phyloP scores from a whole-genome alignment of 352 stramenopile species.

The Thalassiosira mediterranea region DNA sequence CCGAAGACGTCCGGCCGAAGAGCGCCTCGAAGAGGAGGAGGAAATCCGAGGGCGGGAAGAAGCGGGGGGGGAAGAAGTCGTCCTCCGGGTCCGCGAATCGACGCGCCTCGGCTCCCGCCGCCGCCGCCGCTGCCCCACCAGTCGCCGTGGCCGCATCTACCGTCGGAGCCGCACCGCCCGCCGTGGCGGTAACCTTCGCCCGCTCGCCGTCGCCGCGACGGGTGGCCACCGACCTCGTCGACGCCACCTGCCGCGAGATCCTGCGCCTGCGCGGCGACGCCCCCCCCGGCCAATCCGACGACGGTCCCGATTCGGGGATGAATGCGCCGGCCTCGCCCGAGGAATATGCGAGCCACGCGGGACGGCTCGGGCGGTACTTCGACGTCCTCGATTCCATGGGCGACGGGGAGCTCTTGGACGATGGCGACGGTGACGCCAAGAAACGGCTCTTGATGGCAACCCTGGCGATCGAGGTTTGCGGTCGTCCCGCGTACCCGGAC shows the following conservation, averaged over 20 bases:
- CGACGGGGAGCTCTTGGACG: not conserved
- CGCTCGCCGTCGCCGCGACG: constrained; percentile 12
- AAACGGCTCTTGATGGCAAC: constrained; percentile 24
- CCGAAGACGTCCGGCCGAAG: too few relatives aligned
- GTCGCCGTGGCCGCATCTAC: too few relatives aligned
- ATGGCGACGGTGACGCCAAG: not conserved
- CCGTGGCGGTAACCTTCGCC: too few relatives aligned
- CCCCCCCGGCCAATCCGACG: not conserved
- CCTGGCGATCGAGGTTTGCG: constrained; percentile 22
- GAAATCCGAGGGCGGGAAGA: too few relatives aligned
- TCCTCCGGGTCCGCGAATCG: too few relatives aligned
- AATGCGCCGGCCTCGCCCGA: constrained; percentile 8
- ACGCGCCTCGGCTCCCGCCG: too few relatives aligned
- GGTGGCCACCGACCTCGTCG: constrained; percentile 23
- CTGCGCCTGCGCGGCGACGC: constrained; percentile 5
- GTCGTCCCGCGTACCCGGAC: constrained; percentile 1
- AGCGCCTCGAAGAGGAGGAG: too few relatives aligned
- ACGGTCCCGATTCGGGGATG: not conserved
- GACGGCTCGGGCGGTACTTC: constrained; percentile 27
- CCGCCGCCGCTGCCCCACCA: too few relatives aligned
- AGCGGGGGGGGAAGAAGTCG: too few relatives aligned
- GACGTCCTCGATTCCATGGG: not conserved
- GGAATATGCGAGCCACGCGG: constrained; percentile 11
- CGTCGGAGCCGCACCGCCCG: too few relatives aligned
- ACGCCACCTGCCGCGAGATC: constrained; percentile 39